Evolutionary conservation across 1,284 basidiomycete species (phyloP), one percentile per base, ranked within the genome.

Genomic region (Marasmius sp.): DNA sequence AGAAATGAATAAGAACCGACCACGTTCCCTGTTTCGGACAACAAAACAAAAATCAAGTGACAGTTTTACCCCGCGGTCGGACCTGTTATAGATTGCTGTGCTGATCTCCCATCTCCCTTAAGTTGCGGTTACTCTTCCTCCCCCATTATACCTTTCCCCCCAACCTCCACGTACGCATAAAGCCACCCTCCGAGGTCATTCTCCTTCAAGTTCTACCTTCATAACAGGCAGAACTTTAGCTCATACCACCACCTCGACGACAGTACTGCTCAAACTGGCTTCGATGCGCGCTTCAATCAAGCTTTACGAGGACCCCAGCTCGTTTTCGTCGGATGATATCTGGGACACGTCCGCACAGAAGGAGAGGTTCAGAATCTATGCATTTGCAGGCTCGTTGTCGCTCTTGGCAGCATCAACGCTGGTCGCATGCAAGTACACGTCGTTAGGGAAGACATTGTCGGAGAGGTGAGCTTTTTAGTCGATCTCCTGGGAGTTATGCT

Each of bases 291-390:
- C 81, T 67, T 67, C 74, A 59, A 67, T 74, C 65, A 73, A 75
- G 60, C 72, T 85, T 60, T 85, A 85, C 69, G 83, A 83, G 62
- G 81, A 83, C 68, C 83, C 83, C 6, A 55, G 22, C 10, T 75
- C 76, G n/a, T 78, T 84, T 65, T 74, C 78, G 0, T 69, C 70
- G 60, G 78, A 77, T 12, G 77, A 80, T 48, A 69, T 78, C 50
- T 79, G 77, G 78, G 64, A 65, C 18, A 71, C 69, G 36, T 67
- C 70, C 38, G 68, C 68, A 16, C 65, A 67, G 49, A 68, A 68
- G 45, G 69, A 69, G 18, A 27, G 27, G 5, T 68, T 64, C 59
- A 69, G 59, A 53, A 64, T 67, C 16, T 71, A 69, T 57, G 67
- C 74, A 5, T 67, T 72, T 2, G 54, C 77, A 4, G 73, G 72